A percentile compares a stretch with the other conserved stretches of the same genome.
phyloP scores from a whole-genome alignment of 495 filamentous ascomycete genomes.

The Rostrohypoxylon terebratum region DNA sequence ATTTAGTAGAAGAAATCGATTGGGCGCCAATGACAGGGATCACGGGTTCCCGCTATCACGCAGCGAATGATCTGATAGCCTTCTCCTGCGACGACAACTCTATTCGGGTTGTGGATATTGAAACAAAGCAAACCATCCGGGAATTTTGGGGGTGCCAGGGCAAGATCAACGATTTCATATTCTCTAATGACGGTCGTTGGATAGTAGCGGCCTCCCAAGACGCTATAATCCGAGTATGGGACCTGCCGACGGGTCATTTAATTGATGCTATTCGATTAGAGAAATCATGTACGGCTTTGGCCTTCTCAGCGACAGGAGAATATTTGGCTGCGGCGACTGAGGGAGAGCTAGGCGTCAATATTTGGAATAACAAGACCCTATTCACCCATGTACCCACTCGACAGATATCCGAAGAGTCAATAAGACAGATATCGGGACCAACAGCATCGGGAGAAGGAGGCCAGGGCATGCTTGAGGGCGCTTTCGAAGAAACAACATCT shows the following conservation, averaged over 20 bases:
- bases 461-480: conserved; percentile 70
- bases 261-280: conserved; percentile 87
- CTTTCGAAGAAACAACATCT: conserved; percentile 67
- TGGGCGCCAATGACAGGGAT: conserved; percentile 84
- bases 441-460: conserved; percentile 88
- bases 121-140: conserved; percentile 88
- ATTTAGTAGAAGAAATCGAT: conserved; percentile 81
- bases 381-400: conserved; percentile 89
- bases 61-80: conserved; percentile 86
- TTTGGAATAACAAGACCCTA: conserved; percentile 93
- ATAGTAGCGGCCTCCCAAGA: conserved; percentile 90
- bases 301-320: conserved; percentile 90
- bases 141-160: conserved; percentile 92
- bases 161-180: conserved; percentile 85
- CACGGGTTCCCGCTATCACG: conserved; percentile 81
- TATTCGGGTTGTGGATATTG: conserved; percentile 88
- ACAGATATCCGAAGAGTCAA: conserved; percentile 79
- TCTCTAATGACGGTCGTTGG: conserved; percentile 95
- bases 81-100: conserved; percentile 89
- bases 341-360: conserved; percentile 84
- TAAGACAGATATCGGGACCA: conserved; percentile 71
- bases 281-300: conserved; percentile 80
- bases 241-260: conserved; percentile 92
- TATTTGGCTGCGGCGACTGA: conserved; percentile 90
- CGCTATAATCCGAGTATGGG: conserved; percentile 87